A percentile compares a stretch with the other conserved stretches of the same genome.
These are phyloP conservation scores for Eutypella sp. DNA, from an alignment of 2,329 filamentous ascomycete species.

Conservation along the genomic window DNA sequence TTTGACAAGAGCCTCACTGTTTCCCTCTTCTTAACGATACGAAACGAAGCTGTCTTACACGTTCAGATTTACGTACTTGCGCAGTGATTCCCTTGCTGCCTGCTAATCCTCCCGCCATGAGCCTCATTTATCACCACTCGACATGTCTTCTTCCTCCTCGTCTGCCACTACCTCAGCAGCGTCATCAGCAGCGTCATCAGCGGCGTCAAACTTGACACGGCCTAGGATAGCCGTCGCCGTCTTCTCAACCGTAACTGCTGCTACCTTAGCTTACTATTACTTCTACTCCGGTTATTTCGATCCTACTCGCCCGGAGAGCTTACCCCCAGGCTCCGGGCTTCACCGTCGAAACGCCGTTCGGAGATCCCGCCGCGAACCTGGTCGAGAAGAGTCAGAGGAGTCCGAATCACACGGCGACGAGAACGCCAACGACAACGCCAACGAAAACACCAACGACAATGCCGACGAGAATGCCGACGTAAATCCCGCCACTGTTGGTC, in stretches of 20 bases:
- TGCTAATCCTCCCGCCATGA: conserved; percentile 20
- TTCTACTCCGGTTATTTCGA: conserved; percentile 41
- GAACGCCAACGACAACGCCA: too few species aligned
- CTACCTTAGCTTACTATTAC: conserved; percentile 54
- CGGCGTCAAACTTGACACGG: conserved; percentile 51
- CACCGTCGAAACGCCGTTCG: conserved; percentile 66
- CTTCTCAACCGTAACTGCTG: conserved; percentile 51
- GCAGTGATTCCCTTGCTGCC: background rate
- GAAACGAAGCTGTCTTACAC: too few species aligned
- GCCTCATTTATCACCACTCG: conserved; percentile 12
- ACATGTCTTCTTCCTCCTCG: conserved; percentile 46
- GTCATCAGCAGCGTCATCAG: conserved; percentile 30
- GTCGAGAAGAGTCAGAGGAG: conserved; percentile 30
- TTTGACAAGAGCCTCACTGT: too few species aligned
- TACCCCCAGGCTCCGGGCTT: conserved; percentile 34
- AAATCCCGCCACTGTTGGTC: too few species aligned
- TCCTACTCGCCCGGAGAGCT: conserved; percentile 20
- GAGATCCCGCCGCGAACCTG: conserved; percentile 36
- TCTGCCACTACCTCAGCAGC: conserved; percentile 32
- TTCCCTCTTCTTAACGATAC: too few species aligned
- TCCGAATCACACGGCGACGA: conserved; percentile 41
- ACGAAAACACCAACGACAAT: too few species aligned
- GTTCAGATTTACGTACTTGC: background rate
- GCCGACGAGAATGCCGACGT: too few species aligned
- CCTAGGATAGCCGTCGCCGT: conserved; percentile 51